These are phyloP conservation scores for Camellia oleifera DNA, from an alignment of 179 eudicot genomes.

Conservation along the genomic window DNA sequence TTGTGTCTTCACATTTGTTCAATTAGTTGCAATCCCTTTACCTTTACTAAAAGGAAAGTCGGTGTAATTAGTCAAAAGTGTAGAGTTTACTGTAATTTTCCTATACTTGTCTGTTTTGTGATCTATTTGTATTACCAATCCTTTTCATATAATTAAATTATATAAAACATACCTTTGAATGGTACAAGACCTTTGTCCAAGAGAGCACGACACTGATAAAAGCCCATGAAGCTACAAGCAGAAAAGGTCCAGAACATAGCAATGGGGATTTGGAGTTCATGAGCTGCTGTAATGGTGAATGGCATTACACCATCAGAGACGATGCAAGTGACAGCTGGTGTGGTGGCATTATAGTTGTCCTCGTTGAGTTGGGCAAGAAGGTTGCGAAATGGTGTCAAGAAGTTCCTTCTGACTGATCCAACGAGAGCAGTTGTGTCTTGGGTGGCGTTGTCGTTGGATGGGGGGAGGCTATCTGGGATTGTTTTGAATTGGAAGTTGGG, in stretches of 20 bases:
- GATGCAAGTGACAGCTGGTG: no score
- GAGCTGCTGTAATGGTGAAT: constrained; percentile 11
- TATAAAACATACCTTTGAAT: constrained; percentile 20
- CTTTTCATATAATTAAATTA: no score
- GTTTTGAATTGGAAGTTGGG: constrained; percentile 10
- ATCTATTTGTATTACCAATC: no score
- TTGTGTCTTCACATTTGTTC: no score
- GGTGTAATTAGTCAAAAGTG: no score
- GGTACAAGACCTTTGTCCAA: constrained; percentile 12
- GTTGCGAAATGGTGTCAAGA: constrained; percentile 14
- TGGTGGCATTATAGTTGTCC: not conserved
- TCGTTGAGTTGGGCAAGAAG: constrained; percentile 18
- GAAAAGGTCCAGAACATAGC: constrained; percentile 20
- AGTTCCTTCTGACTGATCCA: not conserved
- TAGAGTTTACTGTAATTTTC: no score
- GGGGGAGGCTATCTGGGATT: constrained; percentile 29
- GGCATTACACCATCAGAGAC: no score
- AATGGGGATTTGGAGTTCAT: constrained; percentile 18
- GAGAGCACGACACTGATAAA: no score
- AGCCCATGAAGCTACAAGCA: constrained; percentile 23
- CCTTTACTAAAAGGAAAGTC: no score
- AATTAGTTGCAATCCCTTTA: no score
- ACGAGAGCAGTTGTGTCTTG: constrained; percentile 21
- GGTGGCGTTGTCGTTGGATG: constrained; percentile 14
- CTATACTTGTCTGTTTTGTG: no score